Conservation (phyloP, 2,329 filamentous ascomycete species). For the Colletotrichum graminicola region DNA sequence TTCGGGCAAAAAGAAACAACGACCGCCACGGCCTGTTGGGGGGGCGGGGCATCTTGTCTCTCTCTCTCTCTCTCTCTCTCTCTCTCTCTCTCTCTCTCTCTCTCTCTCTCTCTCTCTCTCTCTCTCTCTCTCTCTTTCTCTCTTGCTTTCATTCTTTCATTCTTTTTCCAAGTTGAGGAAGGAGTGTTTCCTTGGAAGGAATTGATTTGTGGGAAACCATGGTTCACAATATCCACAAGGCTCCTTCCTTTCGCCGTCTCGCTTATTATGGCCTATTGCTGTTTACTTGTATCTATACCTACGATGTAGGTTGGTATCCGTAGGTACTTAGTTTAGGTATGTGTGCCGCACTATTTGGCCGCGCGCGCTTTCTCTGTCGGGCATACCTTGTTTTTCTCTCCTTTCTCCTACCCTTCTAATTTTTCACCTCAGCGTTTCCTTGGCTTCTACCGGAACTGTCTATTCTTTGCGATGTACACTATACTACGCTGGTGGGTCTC, state of each 20-base stretch:
- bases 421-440: neutral
- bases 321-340: too few relatives aligned
- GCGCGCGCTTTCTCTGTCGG: too few relatives aligned
- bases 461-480: too few relatives aligned
- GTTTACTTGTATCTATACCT: too few relatives aligned
- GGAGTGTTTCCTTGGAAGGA: neutral
- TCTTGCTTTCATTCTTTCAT: neutral
- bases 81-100: neutral
- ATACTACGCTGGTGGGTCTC: too few relatives aligned
- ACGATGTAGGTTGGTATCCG: too few relatives aligned
- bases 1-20: conserved; percentile 6
- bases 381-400: too few relatives aligned
- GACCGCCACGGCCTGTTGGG: neutral
- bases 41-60: neutral
- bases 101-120: neutral
- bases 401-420: neutral
- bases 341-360: too few relatives aligned
- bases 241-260: too few relatives aligned
- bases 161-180: neutral
- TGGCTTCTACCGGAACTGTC: neutral
- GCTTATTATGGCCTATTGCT: too few relatives aligned
- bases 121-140: neutral
- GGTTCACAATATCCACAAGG: too few relatives aligned
- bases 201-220: neutral
- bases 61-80: neutral